These are phyloP conservation scores for Botrytis pseudocinerea DNA, from an alignment of 2,329 filamentous ascomycete genomes.

Conservation along the genomic window DNA sequence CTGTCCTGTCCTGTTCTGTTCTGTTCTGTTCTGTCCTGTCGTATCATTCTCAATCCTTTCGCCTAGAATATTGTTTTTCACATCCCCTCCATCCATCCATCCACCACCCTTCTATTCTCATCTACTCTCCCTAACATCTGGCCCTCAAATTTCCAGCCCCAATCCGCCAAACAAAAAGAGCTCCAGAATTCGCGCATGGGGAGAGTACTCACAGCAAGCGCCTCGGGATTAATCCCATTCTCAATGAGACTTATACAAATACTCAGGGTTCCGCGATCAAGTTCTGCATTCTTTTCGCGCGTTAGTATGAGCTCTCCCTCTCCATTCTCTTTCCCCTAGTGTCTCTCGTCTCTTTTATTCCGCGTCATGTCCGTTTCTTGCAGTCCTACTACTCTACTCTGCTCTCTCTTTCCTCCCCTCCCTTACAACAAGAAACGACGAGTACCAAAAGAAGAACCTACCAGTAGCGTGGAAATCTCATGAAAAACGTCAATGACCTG, in stretches of 20 bases:
- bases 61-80: background rate
- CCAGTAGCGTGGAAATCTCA: conserved; percentile 86
- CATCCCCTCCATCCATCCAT: conserved; percentile 2
- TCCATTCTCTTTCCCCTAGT: no score
- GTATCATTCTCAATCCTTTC: background rate
- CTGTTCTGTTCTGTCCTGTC: no score
- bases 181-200: background rate
- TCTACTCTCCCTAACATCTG: conserved; percentile 18
- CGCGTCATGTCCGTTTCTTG: no score
- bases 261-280: conserved; percentile 86
- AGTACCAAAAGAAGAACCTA: conserved; percentile 48
- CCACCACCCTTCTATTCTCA: no score
- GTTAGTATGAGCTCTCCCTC: conserved; percentile 7
- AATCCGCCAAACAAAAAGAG: background rate
- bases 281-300: conserved; percentile 75
- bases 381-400: background rate
- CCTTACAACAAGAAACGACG: background rate
- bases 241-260: conserved; percentile 97
- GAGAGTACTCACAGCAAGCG: conserved; percentile 70
- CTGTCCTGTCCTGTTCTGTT: no score
- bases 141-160: background rate
- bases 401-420: no score
- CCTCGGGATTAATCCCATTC: conserved; percentile 95
- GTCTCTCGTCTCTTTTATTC: no score
- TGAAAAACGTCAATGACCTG: conserved; percentile 81